phyloP scores from a whole-genome alignment of 2,329 filamentous ascomycete genomes.

The Coniochaeta sp. region DNA sequence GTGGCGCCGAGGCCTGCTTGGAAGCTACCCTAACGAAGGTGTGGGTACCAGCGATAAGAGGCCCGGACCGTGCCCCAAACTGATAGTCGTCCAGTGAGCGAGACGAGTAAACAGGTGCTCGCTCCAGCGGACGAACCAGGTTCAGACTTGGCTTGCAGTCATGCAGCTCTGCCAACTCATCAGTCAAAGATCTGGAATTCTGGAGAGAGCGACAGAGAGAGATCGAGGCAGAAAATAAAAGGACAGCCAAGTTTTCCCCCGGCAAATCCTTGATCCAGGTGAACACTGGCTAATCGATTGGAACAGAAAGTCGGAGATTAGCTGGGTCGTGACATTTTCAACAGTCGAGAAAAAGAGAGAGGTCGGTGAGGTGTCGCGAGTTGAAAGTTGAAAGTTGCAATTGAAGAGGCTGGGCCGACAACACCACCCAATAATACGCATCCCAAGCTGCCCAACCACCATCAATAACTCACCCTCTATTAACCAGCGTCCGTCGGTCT shows the following conservation, averaged over 20 bases:
- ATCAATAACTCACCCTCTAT: conserved; percentile 3
- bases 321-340: neutral
- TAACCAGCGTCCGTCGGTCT: conserved; percentile 9
- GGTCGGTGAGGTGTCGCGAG: conserved; percentile 2
- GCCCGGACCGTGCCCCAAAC: conserved; percentile 1
- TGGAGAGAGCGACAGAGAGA: too few species aligned
- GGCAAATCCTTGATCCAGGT: neutral
- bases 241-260: neutral
- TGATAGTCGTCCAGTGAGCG: conserved; percentile 14
- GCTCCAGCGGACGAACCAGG: conserved; percentile 1
- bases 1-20: too few species aligned
- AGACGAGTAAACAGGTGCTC: conserved; percentile 9
- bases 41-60: conserved; percentile 11
- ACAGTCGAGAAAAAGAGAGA: neutral
- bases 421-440: conserved; percentile 6
- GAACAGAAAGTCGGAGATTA: neutral
- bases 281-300: neutral
- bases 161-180: conserved; percentile 12
- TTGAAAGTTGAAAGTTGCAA: neutral
- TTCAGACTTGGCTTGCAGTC: neutral
- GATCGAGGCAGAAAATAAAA: neutral
- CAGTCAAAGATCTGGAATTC: neutral
- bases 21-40: too few species aligned
- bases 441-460: conserved; percentile 14
- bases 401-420: conserved; percentile 3